Evolutionary conservation across 257 asterid genomes (phyloP).

Genomic region (Penstemon davidsonii): DNA sequence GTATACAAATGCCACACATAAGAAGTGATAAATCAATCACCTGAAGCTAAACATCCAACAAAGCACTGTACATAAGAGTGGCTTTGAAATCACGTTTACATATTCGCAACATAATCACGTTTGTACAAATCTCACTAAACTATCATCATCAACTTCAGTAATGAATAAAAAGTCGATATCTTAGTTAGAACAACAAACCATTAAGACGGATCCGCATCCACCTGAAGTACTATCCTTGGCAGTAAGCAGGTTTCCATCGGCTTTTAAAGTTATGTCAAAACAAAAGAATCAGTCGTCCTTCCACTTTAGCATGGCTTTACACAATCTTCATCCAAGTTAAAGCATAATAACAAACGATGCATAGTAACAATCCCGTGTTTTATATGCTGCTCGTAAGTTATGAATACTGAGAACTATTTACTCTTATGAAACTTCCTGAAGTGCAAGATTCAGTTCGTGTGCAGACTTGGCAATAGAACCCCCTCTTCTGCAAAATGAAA

Average conservation of each 20-base stretch:
- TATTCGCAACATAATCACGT: not conserved
- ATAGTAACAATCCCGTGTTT: constrained; percentile 10
- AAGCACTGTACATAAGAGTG: too few species aligned
- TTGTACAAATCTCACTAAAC: constrained; percentile 44
- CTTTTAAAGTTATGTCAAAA: constrained; percentile 32
- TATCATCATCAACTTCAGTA: constrained; percentile 43
- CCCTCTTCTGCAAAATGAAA: constrained; percentile 65
- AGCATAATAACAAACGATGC: constrained; percentile 7
- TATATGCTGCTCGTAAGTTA: constrained; percentile 25
- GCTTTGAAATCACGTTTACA: too few species aligned
- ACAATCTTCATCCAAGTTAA: not conserved
- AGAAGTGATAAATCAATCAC: too few species aligned
- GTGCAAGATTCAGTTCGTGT: constrained; percentile 78
- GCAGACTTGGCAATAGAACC: constrained; percentile 91
- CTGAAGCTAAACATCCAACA: too few species aligned
- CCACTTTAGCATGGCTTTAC: constrained; percentile 38
- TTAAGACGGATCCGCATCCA: constrained; percentile 30
- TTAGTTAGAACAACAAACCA: constrained; percentile 30
- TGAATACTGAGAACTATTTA: constrained; percentile 22
- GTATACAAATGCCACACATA: too few species aligned
- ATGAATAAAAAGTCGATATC: constrained; percentile 35
- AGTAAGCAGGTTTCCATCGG: constrained; percentile 32
- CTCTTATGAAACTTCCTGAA: constrained; percentile 74
- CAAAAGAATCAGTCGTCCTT: constrained; percentile 39
- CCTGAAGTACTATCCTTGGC: constrained; percentile 27